These are phyloP conservation scores for Coffea canephora DNA, from an alignment of 257 asterid species.

Conservation along the genomic window DNA sequence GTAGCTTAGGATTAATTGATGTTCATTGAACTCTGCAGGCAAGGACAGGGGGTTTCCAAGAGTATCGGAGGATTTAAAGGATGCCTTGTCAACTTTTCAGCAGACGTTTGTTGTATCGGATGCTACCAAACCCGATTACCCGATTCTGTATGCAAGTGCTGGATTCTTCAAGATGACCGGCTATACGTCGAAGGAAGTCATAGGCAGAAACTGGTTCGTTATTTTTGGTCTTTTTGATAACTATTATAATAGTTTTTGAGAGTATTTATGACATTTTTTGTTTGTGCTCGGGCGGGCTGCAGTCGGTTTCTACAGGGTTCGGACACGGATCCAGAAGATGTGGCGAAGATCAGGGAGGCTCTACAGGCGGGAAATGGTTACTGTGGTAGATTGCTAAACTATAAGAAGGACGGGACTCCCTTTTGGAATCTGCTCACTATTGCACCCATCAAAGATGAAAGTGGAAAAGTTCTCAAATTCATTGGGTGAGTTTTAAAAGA, in stretches of 20 bases:
- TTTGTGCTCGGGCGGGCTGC: constrained; percentile 15
- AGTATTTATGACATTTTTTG: background rate
- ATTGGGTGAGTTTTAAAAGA: constrained; percentile 55
- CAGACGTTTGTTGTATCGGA: constrained; percentile 97
- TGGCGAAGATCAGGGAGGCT: constrained; percentile 80
- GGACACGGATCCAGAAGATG: constrained; percentile 80
- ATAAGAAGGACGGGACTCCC: constrained; percentile 94
- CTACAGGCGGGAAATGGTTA: constrained; percentile 56
- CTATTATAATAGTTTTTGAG: background rate
- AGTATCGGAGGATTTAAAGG: constrained; percentile 79
- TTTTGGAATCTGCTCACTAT: constrained; percentile 97
- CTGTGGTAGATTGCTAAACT: constrained; percentile 89
- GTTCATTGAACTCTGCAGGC: constrained; percentile 29
- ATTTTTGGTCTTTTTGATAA: background rate
- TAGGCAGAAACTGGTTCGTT: constrained; percentile 70
- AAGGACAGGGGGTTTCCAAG: constrained; percentile 63
- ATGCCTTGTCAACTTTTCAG: constrained; percentile 89
- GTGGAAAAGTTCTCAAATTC: constrained; percentile 78
- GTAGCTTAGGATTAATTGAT: background rate
- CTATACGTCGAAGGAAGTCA: constrained; percentile 81
- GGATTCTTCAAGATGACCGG: constrained; percentile 99
- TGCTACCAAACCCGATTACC: constrained; percentile 81
- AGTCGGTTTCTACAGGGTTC: constrained; percentile 93
- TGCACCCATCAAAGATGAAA: constrained; percentile 91
- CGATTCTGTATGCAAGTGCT: constrained; percentile 95